Evolutionary conservation across 2,329 filamentous ascomycete genomes (phyloP).

Genomic region (Zopfia rhizophila): DNA sequence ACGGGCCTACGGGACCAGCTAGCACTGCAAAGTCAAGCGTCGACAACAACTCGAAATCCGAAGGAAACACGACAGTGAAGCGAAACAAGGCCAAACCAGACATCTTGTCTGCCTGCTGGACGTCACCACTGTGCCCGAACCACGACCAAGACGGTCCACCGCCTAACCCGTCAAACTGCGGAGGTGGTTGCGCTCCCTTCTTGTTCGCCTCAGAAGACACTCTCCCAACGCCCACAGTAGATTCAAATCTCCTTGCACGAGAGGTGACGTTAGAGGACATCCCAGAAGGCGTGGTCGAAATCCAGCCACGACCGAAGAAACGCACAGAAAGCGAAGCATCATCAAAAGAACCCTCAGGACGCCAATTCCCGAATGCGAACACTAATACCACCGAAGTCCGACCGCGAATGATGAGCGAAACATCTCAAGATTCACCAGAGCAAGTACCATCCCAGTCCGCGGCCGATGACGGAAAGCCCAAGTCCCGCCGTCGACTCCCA

Average conservation of each 20-base stretch:
- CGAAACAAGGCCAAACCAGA: slow-evolving; percentile 51
- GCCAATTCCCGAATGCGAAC: slow-evolving; percentile 33
- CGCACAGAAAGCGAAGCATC: slow-evolving; percentile 48
- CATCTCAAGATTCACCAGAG: slow-evolving; percentile 37
- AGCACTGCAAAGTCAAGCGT: slow-evolving; percentile 19
- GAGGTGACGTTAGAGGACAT: slow-evolving; percentile 45
- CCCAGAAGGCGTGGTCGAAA: slow-evolving; percentile 45
- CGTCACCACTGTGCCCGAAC: slow-evolving; percentile 54
- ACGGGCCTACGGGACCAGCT: slow-evolving; percentile 41
- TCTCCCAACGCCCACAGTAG: slow-evolving; percentile 41
- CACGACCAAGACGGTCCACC: slow-evolving; percentile 49
- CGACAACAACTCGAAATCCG: slow-evolving; percentile 29
- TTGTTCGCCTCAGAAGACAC: slow-evolving; percentile 49
- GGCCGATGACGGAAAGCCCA: slow-evolving; percentile 39
- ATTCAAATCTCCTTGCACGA: slow-evolving; percentile 39
- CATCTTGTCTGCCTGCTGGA: slow-evolving; percentile 54
- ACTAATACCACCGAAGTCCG: slow-evolving; percentile 22
- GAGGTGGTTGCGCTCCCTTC: slow-evolving; percentile 53
- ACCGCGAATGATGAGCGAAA: slow-evolving; percentile 45
- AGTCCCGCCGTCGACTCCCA: slow-evolving; percentile 48
- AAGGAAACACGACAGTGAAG: slow-evolving; percentile 37
- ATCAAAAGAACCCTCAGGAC: slow-evolving; percentile 41
- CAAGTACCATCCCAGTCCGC: slow-evolving; percentile 33
- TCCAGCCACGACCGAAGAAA: slow-evolving; percentile 48
- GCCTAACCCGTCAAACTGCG: slow-evolving; percentile 53